phyloP scores from a whole-genome alignment of 768 basidiomycete genomes.

The Phlegmacium glaucopus region DNA sequence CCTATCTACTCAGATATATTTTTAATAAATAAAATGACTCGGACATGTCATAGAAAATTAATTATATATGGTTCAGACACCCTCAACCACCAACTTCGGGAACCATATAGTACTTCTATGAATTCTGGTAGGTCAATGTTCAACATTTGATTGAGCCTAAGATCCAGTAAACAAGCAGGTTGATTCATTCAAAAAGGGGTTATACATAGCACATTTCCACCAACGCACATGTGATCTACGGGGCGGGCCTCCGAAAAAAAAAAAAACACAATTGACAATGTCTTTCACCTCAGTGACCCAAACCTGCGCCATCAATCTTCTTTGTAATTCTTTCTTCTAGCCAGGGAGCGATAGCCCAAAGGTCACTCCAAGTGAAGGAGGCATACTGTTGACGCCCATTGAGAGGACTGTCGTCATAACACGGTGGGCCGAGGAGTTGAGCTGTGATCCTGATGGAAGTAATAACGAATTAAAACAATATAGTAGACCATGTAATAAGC shows the following conservation, averaged over 20 bases:
- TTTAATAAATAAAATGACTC: too few species aligned
- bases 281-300: slow-evolving; percentile 44
- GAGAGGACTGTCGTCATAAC: slow-evolving; percentile 36
- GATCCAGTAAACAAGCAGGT: too few species aligned
- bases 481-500: slow-evolving; percentile 1
- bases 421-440: slow-evolving; percentile 49
- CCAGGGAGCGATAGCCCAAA: slow-evolving; percentile 77
- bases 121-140: too few species aligned
- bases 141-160: too few species aligned
- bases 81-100: too few species aligned
- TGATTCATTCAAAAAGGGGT: too few species aligned
- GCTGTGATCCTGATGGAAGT: slow-evolving; percentile 49
- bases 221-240: not conserved
- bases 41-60: too few species aligned
- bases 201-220: too few species aligned
- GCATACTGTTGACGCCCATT: slow-evolving; percentile 57
- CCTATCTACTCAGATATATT: too few species aligned
- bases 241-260: not conserved
- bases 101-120: too few species aligned
- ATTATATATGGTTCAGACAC: too few species aligned
- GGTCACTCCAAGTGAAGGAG: slow-evolving; percentile 67
- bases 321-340: slow-evolving; percentile 62
- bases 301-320: slow-evolving; percentile 67
- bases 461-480: slow-evolving; percentile 2
- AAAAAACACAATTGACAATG: slow-evolving; percentile 1